Conservation (phyloP, 2,329 filamentous ascomycete species). For the Neonectria faginata region DNA sequence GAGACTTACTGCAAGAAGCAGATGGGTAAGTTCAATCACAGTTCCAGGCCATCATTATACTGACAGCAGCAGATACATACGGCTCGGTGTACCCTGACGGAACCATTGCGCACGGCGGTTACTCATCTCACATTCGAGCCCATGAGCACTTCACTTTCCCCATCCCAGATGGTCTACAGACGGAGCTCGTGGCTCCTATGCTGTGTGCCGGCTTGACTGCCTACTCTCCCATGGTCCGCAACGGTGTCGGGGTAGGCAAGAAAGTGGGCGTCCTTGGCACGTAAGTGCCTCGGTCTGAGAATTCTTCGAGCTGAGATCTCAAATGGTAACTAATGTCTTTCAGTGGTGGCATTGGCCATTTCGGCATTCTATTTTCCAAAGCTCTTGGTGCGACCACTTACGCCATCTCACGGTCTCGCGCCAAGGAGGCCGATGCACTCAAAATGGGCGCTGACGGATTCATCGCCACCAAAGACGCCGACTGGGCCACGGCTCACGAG, state of each 20-base stretch:
- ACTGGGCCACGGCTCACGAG: constrained; percentile 62
- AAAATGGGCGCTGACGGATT: constrained; percentile 65
- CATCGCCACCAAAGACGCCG: constrained; percentile 47
- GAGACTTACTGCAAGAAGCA: constrained; percentile 47
- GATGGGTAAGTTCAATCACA: constrained; percentile 20
- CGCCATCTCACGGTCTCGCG: constrained; percentile 62
- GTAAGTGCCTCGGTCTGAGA: constrained; percentile 8
- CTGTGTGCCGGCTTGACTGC: constrained; percentile 75
- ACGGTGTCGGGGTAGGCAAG: constrained; percentile 72
- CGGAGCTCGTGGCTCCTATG: constrained; percentile 64
- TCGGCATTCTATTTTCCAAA: constrained; percentile 72
- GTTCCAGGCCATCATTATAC: not conserved
- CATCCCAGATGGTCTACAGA: constrained; percentile 51
- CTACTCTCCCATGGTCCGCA: constrained; percentile 68
- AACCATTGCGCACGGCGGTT: constrained; percentile 67
- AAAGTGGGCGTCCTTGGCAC: constrained; percentile 66
- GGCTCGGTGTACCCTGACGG: constrained; percentile 60
- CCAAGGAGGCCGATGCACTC: constrained; percentile 62
- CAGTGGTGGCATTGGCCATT: constrained; percentile 70
- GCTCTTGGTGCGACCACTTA: constrained; percentile 70
- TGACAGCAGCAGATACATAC: constrained; percentile 54
- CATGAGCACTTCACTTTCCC: constrained; percentile 57
- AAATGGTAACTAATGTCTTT: constrained; percentile 38
- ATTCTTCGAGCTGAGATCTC: not conserved
- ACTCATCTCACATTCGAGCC: constrained; percentile 43